Evolutionary conservation across 2,329 filamentous ascomycete species (phyloP).

Genomic region (Trichoderma citrinoviride): DNA sequence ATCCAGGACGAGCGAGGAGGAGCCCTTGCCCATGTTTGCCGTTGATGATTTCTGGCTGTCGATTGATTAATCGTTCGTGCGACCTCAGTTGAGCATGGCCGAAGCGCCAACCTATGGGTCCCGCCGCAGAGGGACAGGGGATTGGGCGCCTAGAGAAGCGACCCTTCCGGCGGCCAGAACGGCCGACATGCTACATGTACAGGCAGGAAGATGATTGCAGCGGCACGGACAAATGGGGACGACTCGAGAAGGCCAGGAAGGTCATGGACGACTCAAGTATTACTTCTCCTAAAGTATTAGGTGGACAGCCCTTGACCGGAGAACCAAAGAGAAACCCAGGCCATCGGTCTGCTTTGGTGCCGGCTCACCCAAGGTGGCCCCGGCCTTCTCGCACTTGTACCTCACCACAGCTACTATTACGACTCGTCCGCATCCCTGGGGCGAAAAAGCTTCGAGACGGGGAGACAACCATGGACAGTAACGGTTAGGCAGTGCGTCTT

Average conservation of each 20-base stretch:
- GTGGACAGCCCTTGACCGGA: background rate
- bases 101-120: conserved; percentile 19
- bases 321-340: background rate
- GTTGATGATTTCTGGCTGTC: conserved; percentile 15
- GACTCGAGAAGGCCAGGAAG: background rate
- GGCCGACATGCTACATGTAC: conserved; percentile 2
- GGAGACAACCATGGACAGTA: conserved; percentile 41
- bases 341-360: background rate
- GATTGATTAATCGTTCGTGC: conserved; percentile 23
- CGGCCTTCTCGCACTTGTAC: background rate
- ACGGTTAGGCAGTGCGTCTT: conserved; percentile 43
- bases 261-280: background rate
- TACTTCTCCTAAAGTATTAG: background rate
- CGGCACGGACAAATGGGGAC: background rate
- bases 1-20: conserved; percentile 4
- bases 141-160: conserved; percentile 21
- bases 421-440: conserved; percentile 17
- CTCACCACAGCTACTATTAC: conserved; percentile 12
- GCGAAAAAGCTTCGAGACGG: conserved; percentile 38
- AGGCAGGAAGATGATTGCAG: background rate
- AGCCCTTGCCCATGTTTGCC: background rate
- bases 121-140: conserved; percentile 12
- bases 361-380: too few relatives aligned
- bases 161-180: conserved; percentile 20
- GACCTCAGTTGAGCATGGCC: conserved; percentile 22